Base-by-base conservation (phyloP, 495 filamentous ascomycete genomes). In the Penicillium silybi region DNA sequence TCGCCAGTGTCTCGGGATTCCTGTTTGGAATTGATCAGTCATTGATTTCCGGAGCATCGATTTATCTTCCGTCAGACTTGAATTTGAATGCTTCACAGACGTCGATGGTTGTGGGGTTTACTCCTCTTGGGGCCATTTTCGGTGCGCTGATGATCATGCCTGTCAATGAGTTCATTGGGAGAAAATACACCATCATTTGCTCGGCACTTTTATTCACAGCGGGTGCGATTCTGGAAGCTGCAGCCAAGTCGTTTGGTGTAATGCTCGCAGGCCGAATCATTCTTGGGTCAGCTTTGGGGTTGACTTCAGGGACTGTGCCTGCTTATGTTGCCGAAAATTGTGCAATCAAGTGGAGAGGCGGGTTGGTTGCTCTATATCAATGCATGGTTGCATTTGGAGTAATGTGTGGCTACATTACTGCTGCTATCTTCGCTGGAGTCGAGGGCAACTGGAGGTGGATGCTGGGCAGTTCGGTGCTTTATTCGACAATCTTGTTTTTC, bases 101-200 rank as follows among this genome's bases (percentile, higher is more conserved):
- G 39, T 41, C 39, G n/a, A 41, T 41, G 39, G 39, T 41, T 4
- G 39, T 41, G 39, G 39, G 39, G 39, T 41, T 41, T 41, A 41
- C 39, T 41, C 39, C 39, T 1, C 18, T 41, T 17, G 39, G 39
- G 39, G 39, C 39, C 39, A 41, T 41, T 41, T 41, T 41, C 7
- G 39, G 39, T 41, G 39, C 39, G 16, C 18, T 41, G 39, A 16
- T 41, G n/a, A 41, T 41, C 18, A 41, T 41, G 39, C 39, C 39
- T 16, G 39, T 41, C 39, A 41, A 41, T 41, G 39, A 41, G 17
- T 9, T 16, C 9, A 41, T 41, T 41, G 39, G 39, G 39, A 41
- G 39, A 16, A 41, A 41, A 41, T 41, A 41, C 39, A 41, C 39
- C n/a, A 41, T 41, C 39, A 20, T 41, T 41, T 13, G 10, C 39